These are phyloP conservation scores for Arthonia radiata DNA, from an alignment of 495 filamentous ascomycete genomes.

Conservation along the genomic window DNA sequence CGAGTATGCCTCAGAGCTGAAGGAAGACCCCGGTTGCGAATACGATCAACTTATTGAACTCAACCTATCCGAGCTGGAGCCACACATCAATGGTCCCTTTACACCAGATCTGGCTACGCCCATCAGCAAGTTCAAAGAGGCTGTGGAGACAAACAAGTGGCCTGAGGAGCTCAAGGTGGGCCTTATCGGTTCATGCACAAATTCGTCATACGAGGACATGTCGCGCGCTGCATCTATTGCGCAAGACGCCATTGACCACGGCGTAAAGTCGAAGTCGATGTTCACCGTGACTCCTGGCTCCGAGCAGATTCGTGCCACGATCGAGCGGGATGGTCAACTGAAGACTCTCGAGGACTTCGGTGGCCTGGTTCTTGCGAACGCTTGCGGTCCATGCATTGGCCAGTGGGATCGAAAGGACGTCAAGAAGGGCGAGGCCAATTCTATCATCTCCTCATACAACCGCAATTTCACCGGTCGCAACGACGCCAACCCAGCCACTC, in stretches of 20 bases:
- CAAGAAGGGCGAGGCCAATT: constrained; percentile 92
- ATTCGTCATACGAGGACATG: constrained; percentile 99
- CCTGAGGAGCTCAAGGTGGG: constrained; percentile 94
- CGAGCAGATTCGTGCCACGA: constrained; percentile 93
- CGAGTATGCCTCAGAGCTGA: constrained; percentile 61
- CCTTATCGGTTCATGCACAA: constrained; percentile 94
- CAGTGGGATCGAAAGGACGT: constrained; percentile 94
- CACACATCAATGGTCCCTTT: constrained; percentile 97
- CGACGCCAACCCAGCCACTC: constrained; percentile 95
- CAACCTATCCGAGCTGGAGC: constrained; percentile 84
- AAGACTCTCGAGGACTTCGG: constrained; percentile 94
- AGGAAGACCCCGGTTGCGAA: constrained; percentile 76
- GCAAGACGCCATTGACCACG: constrained; percentile 78
- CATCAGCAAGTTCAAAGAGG: constrained; percentile 89
- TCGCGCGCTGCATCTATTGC: constrained; percentile 85
- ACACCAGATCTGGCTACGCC: constrained; percentile 98
- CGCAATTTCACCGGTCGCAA: constrained; percentile 99
- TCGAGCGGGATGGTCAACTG: constrained; percentile 84
- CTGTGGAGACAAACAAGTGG: constrained; percentile 85
- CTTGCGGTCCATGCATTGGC: constrained; percentile 44
- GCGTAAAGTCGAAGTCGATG: constrained; percentile 74
- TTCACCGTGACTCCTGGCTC: constrained; percentile 94
- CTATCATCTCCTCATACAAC: constrained; percentile 90
- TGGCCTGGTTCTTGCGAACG: constrained; percentile 87
- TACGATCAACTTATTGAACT: constrained; percentile 94